A percentile compares a stretch with the other conserved stretches of the same genome.
phyloP scores from a whole-genome alignment of 352 stramenopile genomes.

The Globisporangium iwayamae region DNA sequence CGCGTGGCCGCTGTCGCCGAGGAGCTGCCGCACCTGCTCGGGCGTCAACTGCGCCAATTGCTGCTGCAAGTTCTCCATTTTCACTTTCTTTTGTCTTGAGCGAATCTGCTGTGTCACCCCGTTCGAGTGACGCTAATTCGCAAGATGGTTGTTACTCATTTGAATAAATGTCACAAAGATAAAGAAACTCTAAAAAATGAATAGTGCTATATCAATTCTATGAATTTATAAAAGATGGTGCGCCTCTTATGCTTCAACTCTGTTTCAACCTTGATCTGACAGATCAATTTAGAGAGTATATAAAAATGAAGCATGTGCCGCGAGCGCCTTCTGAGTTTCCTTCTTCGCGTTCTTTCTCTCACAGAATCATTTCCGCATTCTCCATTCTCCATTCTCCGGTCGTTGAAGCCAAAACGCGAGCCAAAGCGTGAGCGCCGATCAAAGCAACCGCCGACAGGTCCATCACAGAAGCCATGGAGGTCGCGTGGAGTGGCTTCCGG shows the following conservation, averaged over 20 bases:
- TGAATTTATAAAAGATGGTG: too few species aligned
- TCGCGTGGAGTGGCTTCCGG: slow-evolving; percentile 15
- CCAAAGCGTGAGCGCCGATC: too few species aligned
- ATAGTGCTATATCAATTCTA: too few species aligned
- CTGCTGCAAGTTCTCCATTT: slow-evolving; percentile 28
- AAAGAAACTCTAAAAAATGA: too few species aligned
- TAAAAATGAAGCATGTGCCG: not conserved
- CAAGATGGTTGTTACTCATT: not conserved
- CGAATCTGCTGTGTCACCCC: too few species aligned
- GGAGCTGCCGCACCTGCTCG: slow-evolving; percentile 29
- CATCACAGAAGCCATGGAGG: slow-evolving; percentile 5
- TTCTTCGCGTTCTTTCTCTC: slow-evolving; percentile 1
- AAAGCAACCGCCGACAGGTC: not conserved
- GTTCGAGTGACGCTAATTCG: not conserved
- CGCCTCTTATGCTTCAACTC: too few species aligned
- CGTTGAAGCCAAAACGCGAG: not conserved
- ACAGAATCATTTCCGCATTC: slow-evolving; percentile 12
- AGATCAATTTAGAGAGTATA: not conserved
- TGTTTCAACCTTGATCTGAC: too few species aligned
- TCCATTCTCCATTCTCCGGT: not conserved
- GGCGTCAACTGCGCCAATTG: slow-evolving; percentile 26
- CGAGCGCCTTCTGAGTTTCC: slow-evolving; percentile 12
- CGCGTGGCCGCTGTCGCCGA: slow-evolving; percentile 28
- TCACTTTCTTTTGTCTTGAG: not conserved
- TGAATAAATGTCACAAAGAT: too few species aligned